Conservation (phyloP, 2,329 filamentous ascomycete species). For the Phialophora verrucosa region DNA sequence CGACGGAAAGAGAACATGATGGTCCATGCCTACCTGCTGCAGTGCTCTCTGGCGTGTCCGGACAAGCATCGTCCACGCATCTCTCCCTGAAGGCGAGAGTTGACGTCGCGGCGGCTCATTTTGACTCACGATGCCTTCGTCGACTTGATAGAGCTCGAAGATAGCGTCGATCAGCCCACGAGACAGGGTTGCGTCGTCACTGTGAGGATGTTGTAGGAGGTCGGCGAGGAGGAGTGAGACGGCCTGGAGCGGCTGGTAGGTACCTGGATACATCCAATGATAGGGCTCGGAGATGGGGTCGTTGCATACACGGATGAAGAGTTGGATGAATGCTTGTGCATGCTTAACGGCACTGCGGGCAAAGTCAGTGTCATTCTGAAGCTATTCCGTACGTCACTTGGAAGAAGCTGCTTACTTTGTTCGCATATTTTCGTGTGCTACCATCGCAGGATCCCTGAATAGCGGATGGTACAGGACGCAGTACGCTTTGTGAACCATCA, state of each 20-base stretch:
- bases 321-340: constrained; percentile 38
- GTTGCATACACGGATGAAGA: constrained; percentile 38
- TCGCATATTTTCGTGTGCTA: constrained; percentile 21
- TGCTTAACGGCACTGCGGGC: constrained; percentile 36
- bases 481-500: constrained; percentile 40
- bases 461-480: constrained; percentile 38
- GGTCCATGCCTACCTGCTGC: constrained; percentile 33
- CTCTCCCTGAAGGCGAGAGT: constrained; percentile 33
- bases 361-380: background rate
- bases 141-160: constrained; percentile 37
- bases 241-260: constrained; percentile 39
- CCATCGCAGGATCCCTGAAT: constrained; percentile 26
- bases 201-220: constrained; percentile 35
- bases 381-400: background rate
- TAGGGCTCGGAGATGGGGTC: constrained; percentile 35
- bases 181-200: constrained; percentile 35
- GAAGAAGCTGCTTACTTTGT: constrained; percentile 23
- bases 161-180: constrained; percentile 36
- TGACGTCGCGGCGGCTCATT: constrained; percentile 29
- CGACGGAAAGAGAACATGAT: constrained; percentile 34
- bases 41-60: constrained; percentile 31
- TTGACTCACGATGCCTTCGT: constrained; percentile 34
- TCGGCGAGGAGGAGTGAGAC: constrained; percentile 37
- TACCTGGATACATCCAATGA: constrained; percentile 41
- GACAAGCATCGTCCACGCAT: constrained; percentile 35